phyloP scores from a whole-genome alignment of 352 stramenopile species.

The Phytophthora fragariae region DNA sequence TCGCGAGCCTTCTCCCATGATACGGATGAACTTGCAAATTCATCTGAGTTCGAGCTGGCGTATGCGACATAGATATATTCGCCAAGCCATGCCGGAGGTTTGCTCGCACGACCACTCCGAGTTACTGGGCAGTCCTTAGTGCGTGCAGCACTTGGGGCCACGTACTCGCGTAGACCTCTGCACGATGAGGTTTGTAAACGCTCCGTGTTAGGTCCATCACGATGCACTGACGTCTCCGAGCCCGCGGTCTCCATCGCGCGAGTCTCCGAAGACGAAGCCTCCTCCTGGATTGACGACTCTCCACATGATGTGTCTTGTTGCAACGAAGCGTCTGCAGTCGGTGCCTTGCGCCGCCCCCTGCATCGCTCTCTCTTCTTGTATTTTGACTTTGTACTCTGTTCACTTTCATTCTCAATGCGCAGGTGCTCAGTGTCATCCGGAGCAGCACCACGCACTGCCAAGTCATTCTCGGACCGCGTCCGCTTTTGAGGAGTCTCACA shows the following conservation, averaged over 20 bases:
- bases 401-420: not conserved
- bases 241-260: too few species aligned
- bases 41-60: not conserved
- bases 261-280: too few species aligned
- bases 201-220: not conserved
- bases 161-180: conserved; percentile 7
- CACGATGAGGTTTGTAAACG: not conserved
- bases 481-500: not conserved
- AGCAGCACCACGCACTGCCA: not conserved
- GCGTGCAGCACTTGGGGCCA: not conserved
- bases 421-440: not conserved
- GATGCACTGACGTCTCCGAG: too few species aligned
- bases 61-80: conserved; percentile 15
- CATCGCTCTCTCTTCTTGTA: not conserved
- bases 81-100: conserved; percentile 3
- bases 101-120: conserved; percentile 8
- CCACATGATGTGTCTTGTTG: too few species aligned
- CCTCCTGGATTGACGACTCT: too few species aligned
- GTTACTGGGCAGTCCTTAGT: conserved; percentile 8
- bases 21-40: not conserved
- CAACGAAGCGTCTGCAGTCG: too few species aligned
- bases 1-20: conserved; percentile 8
- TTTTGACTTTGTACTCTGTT: not conserved
- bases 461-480: not conserved
- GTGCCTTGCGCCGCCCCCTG: too few species aligned